Evolutionary conservation across 345 rosid species (phyloP).

Genomic region (Ricinus communis): DNA sequence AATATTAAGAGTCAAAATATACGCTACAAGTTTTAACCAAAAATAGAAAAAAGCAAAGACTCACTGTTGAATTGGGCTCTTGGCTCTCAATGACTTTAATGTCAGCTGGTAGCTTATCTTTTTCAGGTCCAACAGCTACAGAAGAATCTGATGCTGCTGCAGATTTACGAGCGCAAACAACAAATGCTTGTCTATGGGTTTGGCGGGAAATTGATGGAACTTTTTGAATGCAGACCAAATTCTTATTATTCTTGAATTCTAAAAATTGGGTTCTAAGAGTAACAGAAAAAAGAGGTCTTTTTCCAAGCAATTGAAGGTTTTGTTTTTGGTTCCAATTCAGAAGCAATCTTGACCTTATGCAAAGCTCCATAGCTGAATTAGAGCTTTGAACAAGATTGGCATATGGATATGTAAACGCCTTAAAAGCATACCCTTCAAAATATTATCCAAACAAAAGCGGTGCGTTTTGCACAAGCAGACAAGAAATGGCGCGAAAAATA

Average conservation of each 20-base stretch:
- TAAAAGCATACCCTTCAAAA: too few species aligned
- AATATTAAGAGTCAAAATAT: not conserved
- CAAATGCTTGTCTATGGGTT: slow-evolving; percentile 23
- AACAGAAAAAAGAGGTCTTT: slow-evolving; percentile 14
- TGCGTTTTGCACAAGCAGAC: not conserved
- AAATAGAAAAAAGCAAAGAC: too few species aligned
- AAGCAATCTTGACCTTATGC: slow-evolving; percentile 41
- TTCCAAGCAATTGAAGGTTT: slow-evolving; percentile 12
- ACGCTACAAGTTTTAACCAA: not conserved
- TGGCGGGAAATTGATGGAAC: slow-evolving; percentile 40
- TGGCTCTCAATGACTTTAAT: slow-evolving; percentile 54
- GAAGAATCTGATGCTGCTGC: slow-evolving; percentile 48
- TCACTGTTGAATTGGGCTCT: slow-evolving; percentile 70
- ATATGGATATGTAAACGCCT: not conserved
- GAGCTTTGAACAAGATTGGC: too few species aligned
- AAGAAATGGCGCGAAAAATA: not conserved
- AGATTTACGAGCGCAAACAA: slow-evolving; percentile 22
- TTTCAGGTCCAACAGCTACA: slow-evolving; percentile 37
- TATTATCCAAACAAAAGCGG: not conserved
- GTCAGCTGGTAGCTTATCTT: slow-evolving; percentile 70
- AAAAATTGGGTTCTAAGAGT: slow-evolving; percentile 30
- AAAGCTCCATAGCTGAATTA: slow-evolving; percentile 50
- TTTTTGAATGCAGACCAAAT: slow-evolving; percentile 26
- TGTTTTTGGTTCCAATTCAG: slow-evolving; percentile 17
- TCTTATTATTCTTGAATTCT: slow-evolving; percentile 29